phyloP scores from a whole-genome alignment of 2,329 filamentous ascomycete species.

The Botrytis fragariae region DNA sequence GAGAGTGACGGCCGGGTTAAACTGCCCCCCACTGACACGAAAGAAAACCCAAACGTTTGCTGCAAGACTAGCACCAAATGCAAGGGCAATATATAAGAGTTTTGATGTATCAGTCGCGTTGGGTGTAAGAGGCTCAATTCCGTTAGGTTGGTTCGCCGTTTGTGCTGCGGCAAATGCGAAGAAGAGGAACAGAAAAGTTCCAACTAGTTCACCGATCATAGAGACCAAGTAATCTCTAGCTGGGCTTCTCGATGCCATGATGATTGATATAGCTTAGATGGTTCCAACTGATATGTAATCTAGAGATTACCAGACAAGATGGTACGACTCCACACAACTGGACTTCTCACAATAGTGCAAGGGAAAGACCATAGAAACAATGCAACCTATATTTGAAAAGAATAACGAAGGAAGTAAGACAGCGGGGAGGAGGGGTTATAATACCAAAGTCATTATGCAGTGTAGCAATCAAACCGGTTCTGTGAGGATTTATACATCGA shows the following conservation, averaged over 20 bases:
- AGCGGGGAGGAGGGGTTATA: not conserved
- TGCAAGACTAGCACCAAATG: conserved; percentile 43
- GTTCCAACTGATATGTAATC: not conserved
- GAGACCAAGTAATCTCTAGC: conserved; percentile 44
- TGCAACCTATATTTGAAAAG: not conserved
- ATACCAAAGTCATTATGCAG: not conserved
- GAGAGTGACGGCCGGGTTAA: conserved; percentile 39
- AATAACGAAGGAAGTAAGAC: not conserved
- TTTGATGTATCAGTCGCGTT: conserved; percentile 32
- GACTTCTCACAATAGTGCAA: not conserved
- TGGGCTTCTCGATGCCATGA: not conserved
- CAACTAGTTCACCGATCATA: conserved; percentile 48
- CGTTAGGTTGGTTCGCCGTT: conserved; percentile 24
- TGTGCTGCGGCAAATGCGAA: conserved; percentile 31
- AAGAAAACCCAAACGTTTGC: conserved; percentile 58
- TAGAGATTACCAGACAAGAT: not conserved
- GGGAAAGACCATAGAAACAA: not conserved
- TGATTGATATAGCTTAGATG: not conserved
- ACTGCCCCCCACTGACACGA: conserved; percentile 47
- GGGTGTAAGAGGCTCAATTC: conserved; percentile 7
- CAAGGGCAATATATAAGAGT: conserved; percentile 40
- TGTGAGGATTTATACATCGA: not conserved
- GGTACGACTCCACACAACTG: not conserved
- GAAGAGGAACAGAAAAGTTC: conserved; percentile 43
- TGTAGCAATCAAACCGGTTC: not conserved